Conservation (phyloP, 352 stramenopile genomes). For the Vaucheria bursata region DNA sequence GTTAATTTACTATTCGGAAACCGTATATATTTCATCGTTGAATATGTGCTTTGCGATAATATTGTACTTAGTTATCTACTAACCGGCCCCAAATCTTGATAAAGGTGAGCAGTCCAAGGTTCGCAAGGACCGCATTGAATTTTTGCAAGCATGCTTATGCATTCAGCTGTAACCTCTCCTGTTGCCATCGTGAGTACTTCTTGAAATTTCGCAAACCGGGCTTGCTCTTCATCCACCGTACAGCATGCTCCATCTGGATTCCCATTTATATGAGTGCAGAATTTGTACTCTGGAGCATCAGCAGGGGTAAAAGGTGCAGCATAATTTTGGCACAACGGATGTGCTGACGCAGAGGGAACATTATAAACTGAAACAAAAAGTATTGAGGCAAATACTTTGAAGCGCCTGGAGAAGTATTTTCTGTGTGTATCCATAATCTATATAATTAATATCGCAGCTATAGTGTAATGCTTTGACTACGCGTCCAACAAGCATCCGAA, state of each 20-base stretch:
- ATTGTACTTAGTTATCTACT: not conserved
- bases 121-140: not conserved
- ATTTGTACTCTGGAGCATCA: not conserved
- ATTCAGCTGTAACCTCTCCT: not conserved
- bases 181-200: not conserved
- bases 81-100: not conserved
- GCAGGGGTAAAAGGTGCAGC: not conserved
- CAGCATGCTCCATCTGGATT: slow-evolving; percentile 8
- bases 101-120: slow-evolving; percentile 3
- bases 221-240: not conserved
- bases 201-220: not conserved
- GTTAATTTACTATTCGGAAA: not conserved
- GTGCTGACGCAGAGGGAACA: not conserved
- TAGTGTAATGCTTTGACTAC: too few relatives aligned
- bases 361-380: too few relatives aligned
- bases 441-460: too few relatives aligned
- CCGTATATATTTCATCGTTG: not conserved
- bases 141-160: not conserved
- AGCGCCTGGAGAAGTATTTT: too few relatives aligned
- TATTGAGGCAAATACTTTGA: too few relatives aligned
- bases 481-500: too few relatives aligned
- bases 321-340: slow-evolving; percentile 6
- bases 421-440: too few relatives aligned
- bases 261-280: not conserved
- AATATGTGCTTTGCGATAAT: not conserved